These are phyloP conservation scores for sunflower (Helianthus annuus) DNA, from an alignment of 129 eudicot species.

Conservation along the genomic window HanXRQr2.0-SUNRISE NC_035448.2:118539577-118540076, in stretches of 20 bases:
- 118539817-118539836: background rate
- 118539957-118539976: background rate
- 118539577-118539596: background rate
- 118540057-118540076: constrained; percentile 96
- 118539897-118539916: background rate
- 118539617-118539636: constrained; percentile 52
- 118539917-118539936: background rate
- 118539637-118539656: constrained; percentile 71
- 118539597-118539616: background rate
- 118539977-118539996: constrained; percentile 43
- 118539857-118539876: background rate
- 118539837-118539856: background rate
- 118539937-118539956: too few species aligned
- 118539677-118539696: constrained; percentile 72
- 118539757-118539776: constrained; percentile 88
- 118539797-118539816: background rate
- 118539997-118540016: constrained; percentile 53
- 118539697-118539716: constrained; percentile 89
- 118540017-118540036: constrained; percentile 41
- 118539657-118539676: constrained; percentile 74
- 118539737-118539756: constrained; percentile 96
- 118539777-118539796: constrained; percentile 69
- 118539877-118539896: background rate
- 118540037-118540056: constrained; percentile 55
- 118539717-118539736: constrained; percentile 88